Conservation (phyloP, 305 asterid species). For the Ilex paraguariensis region DNA sequence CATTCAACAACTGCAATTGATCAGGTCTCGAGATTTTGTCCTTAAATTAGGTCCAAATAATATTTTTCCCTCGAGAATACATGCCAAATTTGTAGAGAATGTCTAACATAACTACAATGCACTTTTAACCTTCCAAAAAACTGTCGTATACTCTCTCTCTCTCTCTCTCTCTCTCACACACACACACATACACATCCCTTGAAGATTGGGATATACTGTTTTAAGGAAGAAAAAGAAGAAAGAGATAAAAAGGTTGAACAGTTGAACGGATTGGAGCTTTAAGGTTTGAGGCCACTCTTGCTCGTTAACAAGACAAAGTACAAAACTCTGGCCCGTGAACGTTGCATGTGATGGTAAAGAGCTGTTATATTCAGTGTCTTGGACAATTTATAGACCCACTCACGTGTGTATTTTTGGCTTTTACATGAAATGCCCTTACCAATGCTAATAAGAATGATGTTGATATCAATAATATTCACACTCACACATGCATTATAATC, state of each 20-base stretch:
- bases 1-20: no score
- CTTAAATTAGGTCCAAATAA: no score
- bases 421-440: constrained; percentile 11
- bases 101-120: no score
- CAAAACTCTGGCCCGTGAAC: constrained; percentile 68
- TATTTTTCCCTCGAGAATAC: no score
- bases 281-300: constrained; percentile 34
- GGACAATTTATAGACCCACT: constrained; percentile 59
- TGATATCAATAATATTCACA: not conserved
- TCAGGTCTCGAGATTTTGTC: no score
- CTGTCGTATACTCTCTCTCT: no score
- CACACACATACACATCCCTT: not conserved
- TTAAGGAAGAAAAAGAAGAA: not conserved
- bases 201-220: no score
- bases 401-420: constrained; percentile 54
- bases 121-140: no score
- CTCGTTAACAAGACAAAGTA: constrained; percentile 52
- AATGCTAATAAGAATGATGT: not conserved
- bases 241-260: not conserved
- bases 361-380: constrained; percentile 49
- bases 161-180: no score
- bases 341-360: constrained; percentile 73
- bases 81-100: no score
- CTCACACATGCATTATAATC: not conserved
- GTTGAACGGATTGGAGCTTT: constrained; percentile 5